Conservation (phyloP, 805 yeast species). For the Kazachstania psychrophila region DNA sequence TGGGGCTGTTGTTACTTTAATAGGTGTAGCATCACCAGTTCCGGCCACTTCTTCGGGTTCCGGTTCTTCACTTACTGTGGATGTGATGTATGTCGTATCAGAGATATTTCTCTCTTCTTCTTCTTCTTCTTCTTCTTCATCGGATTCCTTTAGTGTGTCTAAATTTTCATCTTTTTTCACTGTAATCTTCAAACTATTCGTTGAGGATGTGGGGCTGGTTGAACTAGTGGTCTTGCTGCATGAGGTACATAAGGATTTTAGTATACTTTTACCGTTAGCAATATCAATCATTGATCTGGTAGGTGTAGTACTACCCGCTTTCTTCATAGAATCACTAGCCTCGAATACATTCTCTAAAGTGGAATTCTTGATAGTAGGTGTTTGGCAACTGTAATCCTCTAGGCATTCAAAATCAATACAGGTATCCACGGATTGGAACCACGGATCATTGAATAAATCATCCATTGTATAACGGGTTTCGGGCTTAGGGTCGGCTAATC, state of each 20-base stretch:
- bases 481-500: conserved; percentile 57
- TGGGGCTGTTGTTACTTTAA: too few relatives aligned
- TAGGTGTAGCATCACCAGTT: too few relatives aligned
- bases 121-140: background rate
- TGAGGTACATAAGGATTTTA: too few relatives aligned
- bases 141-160: conserved; percentile 6
- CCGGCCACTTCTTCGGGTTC: too few relatives aligned
- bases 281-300: conserved; percentile 21
- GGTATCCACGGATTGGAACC: conserved; percentile 51
- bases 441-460: conserved; percentile 50
- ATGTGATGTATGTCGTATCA: background rate
- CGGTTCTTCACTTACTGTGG: too few relatives aligned
- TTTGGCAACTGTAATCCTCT: conserved; percentile 4
- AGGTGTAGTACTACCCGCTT: conserved; percentile 5
- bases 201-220: background rate
- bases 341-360: background rate
- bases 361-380: conserved; percentile 2
- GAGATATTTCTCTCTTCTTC: background rate
- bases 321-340: background rate
- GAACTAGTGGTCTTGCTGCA: background rate
- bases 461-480: conserved; percentile 45
- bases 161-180: background rate
- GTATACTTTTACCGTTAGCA: conserved; percentile 11
- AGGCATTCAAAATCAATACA: conserved; percentile 32
- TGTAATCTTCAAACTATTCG: background rate